phyloP scores from a whole-genome alignment of 805 yeast genomes.

The Kodamaea restingae region DNA sequence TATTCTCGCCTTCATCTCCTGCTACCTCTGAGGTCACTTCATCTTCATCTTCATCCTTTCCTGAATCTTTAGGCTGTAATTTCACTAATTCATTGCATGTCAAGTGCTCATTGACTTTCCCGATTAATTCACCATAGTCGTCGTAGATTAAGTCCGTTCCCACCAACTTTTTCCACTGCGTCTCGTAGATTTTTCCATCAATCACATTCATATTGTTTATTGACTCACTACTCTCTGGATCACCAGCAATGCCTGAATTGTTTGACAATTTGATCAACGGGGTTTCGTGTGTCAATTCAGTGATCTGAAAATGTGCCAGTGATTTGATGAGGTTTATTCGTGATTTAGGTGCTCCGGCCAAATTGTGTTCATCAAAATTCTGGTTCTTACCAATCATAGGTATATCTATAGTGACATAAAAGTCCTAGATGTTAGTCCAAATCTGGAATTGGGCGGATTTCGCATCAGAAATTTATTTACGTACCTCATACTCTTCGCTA shows the following conservation, averaged over 20 bases:
- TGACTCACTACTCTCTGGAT: conserved; percentile 13
- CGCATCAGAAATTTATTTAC: conserved; percentile 14
- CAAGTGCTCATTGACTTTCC: conserved; percentile 39
- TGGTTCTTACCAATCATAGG: conserved; percentile 19
- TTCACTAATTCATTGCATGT: conserved; percentile 25
- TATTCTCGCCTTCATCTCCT: conserved; percentile 10
- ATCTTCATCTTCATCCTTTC: conserved; percentile 15
- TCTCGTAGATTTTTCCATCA: conserved; percentile 57
- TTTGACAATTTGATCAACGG: conserved; percentile 38
- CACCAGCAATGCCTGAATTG: conserved; percentile 14
- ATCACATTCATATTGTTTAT: conserved; percentile 29
- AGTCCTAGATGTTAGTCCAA: conserved; percentile 20
- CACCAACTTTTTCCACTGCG: conserved; percentile 69
- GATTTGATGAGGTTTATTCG: conserved; percentile 33
- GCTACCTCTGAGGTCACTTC: conserved; percentile 15
- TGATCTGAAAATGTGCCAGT: conserved; percentile 38
- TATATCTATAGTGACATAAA: conserved; percentile 32
- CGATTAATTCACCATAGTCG: conserved; percentile 40
- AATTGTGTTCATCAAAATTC: conserved; percentile 11
- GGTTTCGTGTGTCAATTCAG: conserved; percentile 27
- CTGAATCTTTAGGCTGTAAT: conserved; percentile 15
- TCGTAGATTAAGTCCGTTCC: conserved; percentile 63
- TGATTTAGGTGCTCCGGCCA: conserved; percentile 12
- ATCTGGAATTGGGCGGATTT: neutral
- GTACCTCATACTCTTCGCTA: conserved; percentile 24